Evolutionary conservation across 78 protist species (phyloP).

Genomic region (Dictyostelium firmibasis): DNA sequence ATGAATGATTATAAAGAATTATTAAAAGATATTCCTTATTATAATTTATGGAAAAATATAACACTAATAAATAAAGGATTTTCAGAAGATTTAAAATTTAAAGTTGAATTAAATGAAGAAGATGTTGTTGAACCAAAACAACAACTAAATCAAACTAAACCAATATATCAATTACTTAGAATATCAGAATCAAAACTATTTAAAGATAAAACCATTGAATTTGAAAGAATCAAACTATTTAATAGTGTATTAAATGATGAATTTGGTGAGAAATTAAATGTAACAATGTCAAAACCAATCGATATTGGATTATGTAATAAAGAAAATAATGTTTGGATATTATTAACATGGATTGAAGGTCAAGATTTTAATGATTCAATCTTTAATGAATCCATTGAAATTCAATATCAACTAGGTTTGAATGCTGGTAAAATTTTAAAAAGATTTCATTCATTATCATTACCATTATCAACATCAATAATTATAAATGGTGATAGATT

Average conservation of each 20-base stretch:
- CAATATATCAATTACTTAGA: background rate
- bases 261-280: background rate
- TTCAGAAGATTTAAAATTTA: background rate
- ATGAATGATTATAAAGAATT: background rate
- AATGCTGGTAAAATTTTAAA: background rate
- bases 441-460: background rate
- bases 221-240: background rate
- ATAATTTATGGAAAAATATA: background rate
- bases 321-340: background rate
- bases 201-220: background rate
- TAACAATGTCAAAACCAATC: background rate
- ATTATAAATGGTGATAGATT: background rate
- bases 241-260: background rate
- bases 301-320: background rate
- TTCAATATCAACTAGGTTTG: background rate
- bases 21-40: background rate
- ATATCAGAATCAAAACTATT: background rate
- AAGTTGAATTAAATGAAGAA: background rate
- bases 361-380: background rate
- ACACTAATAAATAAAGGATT: background rate
- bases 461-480: background rate
- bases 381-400: background rate
- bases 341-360: background rate
- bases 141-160: background rate
- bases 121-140: background rate